Percentiles rank a stretch among this genome's conserved stretches.
phyloP scores from a whole-genome alignment of 805 yeast species.

The Metschnikowia arizonensis region DNA sequence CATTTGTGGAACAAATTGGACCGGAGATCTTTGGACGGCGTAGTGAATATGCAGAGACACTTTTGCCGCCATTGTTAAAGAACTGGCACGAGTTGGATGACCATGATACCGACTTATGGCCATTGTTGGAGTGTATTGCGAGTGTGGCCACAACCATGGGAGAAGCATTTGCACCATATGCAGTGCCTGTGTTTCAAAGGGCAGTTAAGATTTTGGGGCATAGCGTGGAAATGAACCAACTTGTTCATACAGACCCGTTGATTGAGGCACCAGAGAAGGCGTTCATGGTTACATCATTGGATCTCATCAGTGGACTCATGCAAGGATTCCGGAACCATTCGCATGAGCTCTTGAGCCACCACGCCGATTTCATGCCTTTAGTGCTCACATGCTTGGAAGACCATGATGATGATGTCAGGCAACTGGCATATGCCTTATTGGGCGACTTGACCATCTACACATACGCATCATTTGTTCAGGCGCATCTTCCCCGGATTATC shows the following conservation, averaged over 20 bases:
- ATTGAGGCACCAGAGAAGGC: conserved; percentile 82
- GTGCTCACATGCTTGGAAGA: conserved; percentile 70
- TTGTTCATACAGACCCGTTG: conserved; percentile 60
- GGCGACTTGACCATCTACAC: conserved; percentile 81
- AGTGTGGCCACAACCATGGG: conserved; percentile 86
- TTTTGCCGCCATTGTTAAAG: conserved; percentile 76
- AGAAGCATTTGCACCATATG: conserved; percentile 81
- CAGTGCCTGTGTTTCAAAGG: conserved; percentile 78
- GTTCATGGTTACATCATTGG: conserved; percentile 83
- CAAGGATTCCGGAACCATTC: conserved; percentile 77
- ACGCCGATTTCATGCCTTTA: conserved; percentile 50
- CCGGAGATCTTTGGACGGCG: conserved; percentile 50
- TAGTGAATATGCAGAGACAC: conserved; percentile 51
- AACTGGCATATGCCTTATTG: conserved; percentile 80
- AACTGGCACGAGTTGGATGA: conserved; percentile 79
- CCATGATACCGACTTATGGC: conserved; percentile 84
- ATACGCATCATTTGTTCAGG: conserved; percentile 42
- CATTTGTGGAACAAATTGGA: conserved; percentile 77
- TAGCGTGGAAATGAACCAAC: conserved; percentile 63
- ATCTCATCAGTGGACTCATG: conserved; percentile 85
- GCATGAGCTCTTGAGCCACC: conserved; percentile 43
- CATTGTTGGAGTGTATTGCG: conserved; percentile 88
- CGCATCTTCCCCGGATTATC: conserved; percentile 50
- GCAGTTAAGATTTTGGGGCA: conserved; percentile 65
- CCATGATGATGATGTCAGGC: conserved; percentile 82